Evolutionary conservation across 176 grass and related monocot genomes (phyloP).

Genomic region (Tillandsia fasciculata): DNA sequence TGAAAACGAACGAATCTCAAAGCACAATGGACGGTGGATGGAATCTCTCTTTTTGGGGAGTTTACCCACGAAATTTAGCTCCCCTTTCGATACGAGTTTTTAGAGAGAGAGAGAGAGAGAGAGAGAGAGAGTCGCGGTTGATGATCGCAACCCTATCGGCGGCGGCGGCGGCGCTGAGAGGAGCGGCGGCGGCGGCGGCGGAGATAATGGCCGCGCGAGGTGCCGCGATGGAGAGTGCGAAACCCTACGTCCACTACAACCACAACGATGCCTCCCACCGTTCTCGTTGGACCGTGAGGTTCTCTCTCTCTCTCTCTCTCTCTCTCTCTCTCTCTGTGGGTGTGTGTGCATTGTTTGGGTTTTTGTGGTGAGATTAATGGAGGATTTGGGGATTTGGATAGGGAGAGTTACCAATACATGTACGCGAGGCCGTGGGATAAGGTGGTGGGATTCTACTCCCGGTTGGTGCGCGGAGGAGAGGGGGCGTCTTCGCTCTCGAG

Average conservation of each 20-base stretch:
- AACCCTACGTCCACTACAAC: slow-evolving; percentile 51
- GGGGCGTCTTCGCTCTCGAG: slow-evolving; percentile 34
- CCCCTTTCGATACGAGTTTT: too few relatives aligned
- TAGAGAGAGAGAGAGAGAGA: too few relatives aligned
- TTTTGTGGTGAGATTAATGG: neutral
- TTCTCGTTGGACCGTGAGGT: slow-evolving; percentile 72
- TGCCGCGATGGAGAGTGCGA: slow-evolving; percentile 34
- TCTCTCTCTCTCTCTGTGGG: slow-evolving; percentile 10
- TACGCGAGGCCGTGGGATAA: slow-evolving; percentile 55
- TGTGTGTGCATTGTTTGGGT: neutral
- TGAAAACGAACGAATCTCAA: too few relatives aligned
- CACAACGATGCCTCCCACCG: slow-evolving; percentile 58
- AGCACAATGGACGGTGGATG: too few relatives aligned
- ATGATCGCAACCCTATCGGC: slow-evolving; percentile 45
- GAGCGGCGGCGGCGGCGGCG: slow-evolving; percentile 24
- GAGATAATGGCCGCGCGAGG: slow-evolving; percentile 15
- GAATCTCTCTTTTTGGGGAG: too few relatives aligned
- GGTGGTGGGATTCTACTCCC: slow-evolving; percentile 66
- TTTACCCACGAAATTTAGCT: too few relatives aligned
- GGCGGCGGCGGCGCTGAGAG: slow-evolving; percentile 22
- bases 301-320: neutral
- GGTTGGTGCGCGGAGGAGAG: slow-evolving; percentile 37
- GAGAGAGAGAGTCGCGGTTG: neutral
- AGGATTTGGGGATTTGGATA: slow-evolving; percentile 6
- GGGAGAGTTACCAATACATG: slow-evolving; percentile 84